These are phyloP conservation scores for Capsicum pubescens DNA, from an alignment of 257 asterid species.

Conservation along the genomic window DNA sequence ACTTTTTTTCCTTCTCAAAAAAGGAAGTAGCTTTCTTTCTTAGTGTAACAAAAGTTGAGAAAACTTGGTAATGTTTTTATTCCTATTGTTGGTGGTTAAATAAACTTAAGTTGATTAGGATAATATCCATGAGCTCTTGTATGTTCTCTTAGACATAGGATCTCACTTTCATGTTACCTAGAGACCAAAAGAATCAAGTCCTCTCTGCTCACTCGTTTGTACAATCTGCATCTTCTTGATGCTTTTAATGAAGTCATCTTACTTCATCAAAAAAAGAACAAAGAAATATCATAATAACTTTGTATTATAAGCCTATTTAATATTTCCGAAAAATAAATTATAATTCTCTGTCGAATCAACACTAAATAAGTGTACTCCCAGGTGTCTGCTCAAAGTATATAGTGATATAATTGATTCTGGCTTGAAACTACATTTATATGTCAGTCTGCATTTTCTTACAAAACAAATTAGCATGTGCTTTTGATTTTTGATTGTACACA, in stretches of 20 bases:
- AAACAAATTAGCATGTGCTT: slow-evolving; percentile 12
- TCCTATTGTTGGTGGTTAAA: not conserved
- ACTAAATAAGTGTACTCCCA: not conserved
- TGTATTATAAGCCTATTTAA: not conserved
- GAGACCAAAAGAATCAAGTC: not conserved
- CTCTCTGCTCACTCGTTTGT: too few species aligned
- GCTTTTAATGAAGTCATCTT: too few species aligned
- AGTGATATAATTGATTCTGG: not conserved
- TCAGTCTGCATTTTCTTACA: slow-evolving; percentile 1
- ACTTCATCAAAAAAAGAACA: too few species aligned
- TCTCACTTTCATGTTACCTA: not conserved
- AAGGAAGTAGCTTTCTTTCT: not conserved
- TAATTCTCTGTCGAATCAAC: not conserved
- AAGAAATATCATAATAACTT: not conserved
- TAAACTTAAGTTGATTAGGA: not conserved
- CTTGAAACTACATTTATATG: not conserved
- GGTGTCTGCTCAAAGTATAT: not conserved
- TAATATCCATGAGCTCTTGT: slow-evolving; percentile 21
- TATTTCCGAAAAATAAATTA: not conserved
- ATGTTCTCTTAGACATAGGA: not conserved
- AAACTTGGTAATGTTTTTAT: not conserved
- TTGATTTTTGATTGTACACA: slow-evolving; percentile 18
- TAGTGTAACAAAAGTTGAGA: not conserved
- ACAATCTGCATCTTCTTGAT: too few species aligned
- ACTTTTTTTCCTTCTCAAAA: too few species aligned